A percentile compares a stretch with the other conserved stretches of the same genome.
Conservation (phyloP, 1,284 basidiomycete species). For the Ganoderma leucocontextum region DNA sequence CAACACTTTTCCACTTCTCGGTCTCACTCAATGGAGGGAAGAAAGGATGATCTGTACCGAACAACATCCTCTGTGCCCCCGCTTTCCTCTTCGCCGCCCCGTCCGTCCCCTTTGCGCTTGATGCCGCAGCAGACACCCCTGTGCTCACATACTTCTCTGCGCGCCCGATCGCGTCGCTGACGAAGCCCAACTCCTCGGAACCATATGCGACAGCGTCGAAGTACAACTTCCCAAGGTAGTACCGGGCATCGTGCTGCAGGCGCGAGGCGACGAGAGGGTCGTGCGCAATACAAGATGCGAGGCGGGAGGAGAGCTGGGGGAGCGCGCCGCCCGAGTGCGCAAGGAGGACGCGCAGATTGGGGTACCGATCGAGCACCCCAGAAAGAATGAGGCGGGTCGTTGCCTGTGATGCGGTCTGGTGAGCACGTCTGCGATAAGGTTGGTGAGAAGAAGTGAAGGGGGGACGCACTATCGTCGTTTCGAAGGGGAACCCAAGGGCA, state of each 20-base stretch:
- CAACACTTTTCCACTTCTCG: slow-evolving; percentile 84
- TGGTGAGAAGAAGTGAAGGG: background rate
- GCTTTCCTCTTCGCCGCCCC: slow-evolving; percentile 33
- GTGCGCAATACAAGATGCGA: slow-evolving; percentile 85
- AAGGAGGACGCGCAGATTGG: slow-evolving; percentile 75
- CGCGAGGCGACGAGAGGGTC: slow-evolving; percentile 80
- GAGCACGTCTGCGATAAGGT: background rate
- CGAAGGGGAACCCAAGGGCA: slow-evolving; percentile 88
- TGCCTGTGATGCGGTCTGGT: slow-evolving; percentile 54
- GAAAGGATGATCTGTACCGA: slow-evolving; percentile 91
- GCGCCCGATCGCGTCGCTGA: slow-evolving; percentile 72
- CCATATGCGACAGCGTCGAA: slow-evolving; percentile 89
- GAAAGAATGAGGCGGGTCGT: slow-evolving; percentile 82
- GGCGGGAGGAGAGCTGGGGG: slow-evolving; percentile 80
- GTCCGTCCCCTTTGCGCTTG: slow-evolving; percentile 27
- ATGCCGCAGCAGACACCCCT: slow-evolving; percentile 44
- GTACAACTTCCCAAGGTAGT: slow-evolving; percentile 81
- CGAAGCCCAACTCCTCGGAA: slow-evolving; percentile 81
- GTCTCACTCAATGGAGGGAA: slow-evolving; percentile 79
- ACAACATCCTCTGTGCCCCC: slow-evolving; percentile 71
- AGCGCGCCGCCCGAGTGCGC: slow-evolving; percentile 89
- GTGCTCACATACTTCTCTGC: slow-evolving; percentile 56
- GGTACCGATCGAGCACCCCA: slow-evolving; percentile 82
- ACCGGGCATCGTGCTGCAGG: slow-evolving; percentile 83
- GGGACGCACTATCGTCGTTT: slow-evolving; percentile 81